Base-by-base conservation (phyloP, 306 rosid species). In the Lathyrus tuberosus region DNA sequence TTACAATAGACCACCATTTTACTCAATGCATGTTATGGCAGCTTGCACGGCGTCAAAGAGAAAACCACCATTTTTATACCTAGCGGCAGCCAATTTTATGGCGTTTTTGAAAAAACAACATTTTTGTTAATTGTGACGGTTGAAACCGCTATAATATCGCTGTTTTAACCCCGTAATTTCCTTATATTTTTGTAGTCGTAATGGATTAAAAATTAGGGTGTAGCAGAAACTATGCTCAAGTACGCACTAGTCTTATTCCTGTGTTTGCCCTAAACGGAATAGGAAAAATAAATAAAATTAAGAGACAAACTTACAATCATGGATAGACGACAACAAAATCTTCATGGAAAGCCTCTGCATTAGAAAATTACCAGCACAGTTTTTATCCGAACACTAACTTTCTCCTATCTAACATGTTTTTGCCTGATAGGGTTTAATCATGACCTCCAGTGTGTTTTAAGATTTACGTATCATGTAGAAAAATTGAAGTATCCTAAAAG, bases 401-500 rank as follows among this genome's bases (percentile, higher is more conserved):
- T 57, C 76, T 9, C 49, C 65, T 53, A 20, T 37, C 75, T 47
- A 30, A 22, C 74, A 24, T 64, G 57, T 18, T 35, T 58, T 49
- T 43, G 38, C 33, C 70, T 13, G 11, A 10, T 63, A 16, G 28
- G 28, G 57, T 47, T 40, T 28, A 51, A 63, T 70, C 71, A 37
- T 17, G 30, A 17, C 66, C 57, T 52, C 67, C 35, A 8, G 17
- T 20, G 7, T 52, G 47, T 67, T 31, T 43, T 14, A 7, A 57
- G 31, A 17, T 18, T 43, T 57, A 33, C 1, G 31, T 8, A 41
- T 44, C 44, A 46, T 15, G 20, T 13, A 41, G 40, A 30, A 71
- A 62, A 62, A 67, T 7, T 10, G 65, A 71, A 16, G 69, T 67
- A 69, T 57, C 56, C 76, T 84, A 89, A 52, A 82, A 81, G 31